Base-by-base conservation (phyloP, 2,329 filamentous ascomycete genomes). In the Coniochaeta sp. region DNA sequence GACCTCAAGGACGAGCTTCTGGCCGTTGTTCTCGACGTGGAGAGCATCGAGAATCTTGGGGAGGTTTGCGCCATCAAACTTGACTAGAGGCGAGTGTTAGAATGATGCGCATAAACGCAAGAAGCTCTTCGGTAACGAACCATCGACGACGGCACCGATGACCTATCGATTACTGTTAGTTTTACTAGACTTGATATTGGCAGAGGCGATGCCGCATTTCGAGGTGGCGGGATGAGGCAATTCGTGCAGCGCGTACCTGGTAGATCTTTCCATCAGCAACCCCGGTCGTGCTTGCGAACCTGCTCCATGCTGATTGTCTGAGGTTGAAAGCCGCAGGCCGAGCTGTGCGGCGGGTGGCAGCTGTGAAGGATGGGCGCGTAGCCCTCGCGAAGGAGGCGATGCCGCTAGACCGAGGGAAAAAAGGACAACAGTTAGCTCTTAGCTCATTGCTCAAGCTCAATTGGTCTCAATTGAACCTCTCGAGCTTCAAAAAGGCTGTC, bases 141-240 rank as follows among this genome's bases (percentile, higher is more conserved):
- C 92, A 82, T 98, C 95, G 73, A 98, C 95, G 77, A 98, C 93
- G 83, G 95, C 93, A 90, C 95, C 93, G 82, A 97, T 97, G 79
- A 97, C 93, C 82, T 92, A 81, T 76, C 85, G 81, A 74, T 87
- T 82, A 79, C 84, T 88, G 74, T 88, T 88, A 75, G 81, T 75
- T 75, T n/a, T n/a, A 40, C 38, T 40, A 5, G 17, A 40, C n/a
- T n/a, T 40, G n/a, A 40, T 19, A 4, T 9, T 3, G 16, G 16
- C 9, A 17, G 38, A n/a, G 38, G 38, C n/a, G 38, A 5, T 2
- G 38, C 38, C 17, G 38, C 16, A 40, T n/a, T 4, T 40, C 38
- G 16, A n/a, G 10, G 38, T 40, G 38, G 38, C 38, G 34, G 24
- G 40, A 44, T 8, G 34, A 55, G 54, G 54, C 54, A 55, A 36